Base-by-base conservation (phyloP, 257 asterid genomes). In the Petunia axillaris region DNA sequence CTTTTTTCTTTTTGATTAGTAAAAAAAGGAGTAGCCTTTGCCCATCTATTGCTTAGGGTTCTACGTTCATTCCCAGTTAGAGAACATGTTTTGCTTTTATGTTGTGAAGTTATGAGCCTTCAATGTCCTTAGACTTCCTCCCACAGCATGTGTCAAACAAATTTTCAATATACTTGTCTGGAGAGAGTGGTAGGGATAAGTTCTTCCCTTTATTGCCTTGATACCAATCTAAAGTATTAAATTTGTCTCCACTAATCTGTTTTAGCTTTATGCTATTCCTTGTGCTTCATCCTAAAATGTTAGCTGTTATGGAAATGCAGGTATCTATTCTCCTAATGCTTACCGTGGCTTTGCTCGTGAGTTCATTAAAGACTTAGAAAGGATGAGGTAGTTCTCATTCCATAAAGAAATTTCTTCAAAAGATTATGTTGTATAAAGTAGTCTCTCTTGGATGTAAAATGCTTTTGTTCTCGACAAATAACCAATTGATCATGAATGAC, bases 281-380 rank as follows among this genome's bases (percentile, higher is more conserved):
- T 73, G 77, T 35, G 62, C 44, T 5, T 50, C 35, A 73, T 50
- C 77, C 62, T 73, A 35, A 73, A 73, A 50, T 1, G 44, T 10
- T 73, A 35, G 44, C 6, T 73, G 62, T 73, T 52, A 73, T 71
- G 60, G 35, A 25, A 66, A 81, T 87, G 81, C 91, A 94, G 98
- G 98, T 80, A 91, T 91, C 78, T 96, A 96, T 85, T 96, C 99
- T 10, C 98, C 98, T 6, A 96, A 96, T 90, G 99, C 99, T 16
- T 96, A 96, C 77, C 97, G 99, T 80, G 99, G 98, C 43, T 96
- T 94, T 88, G 98, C 98, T 85, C 93, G 99, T 68, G 99, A 96
- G 84, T 96, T 96, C 82, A 94, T 96, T 71, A 96, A 96, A 86
- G 97, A 96, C 89, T 83, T 96, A 87, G 99, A 96, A 85, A 92